Base-by-base conservation (phyloP, 768 basidiomycete genomes). In the Antrodiella citrinella region DNA sequence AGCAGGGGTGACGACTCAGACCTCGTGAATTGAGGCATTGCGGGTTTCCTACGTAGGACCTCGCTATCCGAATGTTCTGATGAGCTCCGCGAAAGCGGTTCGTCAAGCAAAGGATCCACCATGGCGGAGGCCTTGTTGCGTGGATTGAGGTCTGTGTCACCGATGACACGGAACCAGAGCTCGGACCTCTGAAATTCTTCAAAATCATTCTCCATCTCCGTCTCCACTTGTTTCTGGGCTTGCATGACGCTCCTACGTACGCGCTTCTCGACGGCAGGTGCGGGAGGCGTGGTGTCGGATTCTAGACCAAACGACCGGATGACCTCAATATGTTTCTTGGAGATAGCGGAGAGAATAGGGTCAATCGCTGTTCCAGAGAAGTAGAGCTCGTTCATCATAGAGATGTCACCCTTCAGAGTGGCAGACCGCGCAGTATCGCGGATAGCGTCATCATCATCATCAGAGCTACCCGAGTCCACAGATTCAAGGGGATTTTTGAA, bases 401-500 rank as follows among this genome's bases (percentile, higher is more conserved):
- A 74, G 39, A 96, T 86, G 57, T 99, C 96, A 55, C 95, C 93
- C 57, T 78, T 78, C 20, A 87, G 73, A 1, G 83, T 90, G 4
- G 75, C 71, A 1, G 76, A 78, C 4, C 73, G 72, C 1, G 77
- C 74, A 26, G 73, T 65, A 51, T 77, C 80, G 49, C 80, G 75
- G 44, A 82, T 76, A 46, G 76, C 73, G 39, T 80, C 78, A 24
- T 82, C 82, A 12, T 80, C 82, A 46, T 81, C 80, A 26, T 80
- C 85, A 19, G 67, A 68, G 18, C 68, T 65, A 2, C 70, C 67
- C 12, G 74, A 74, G 56, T 91, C 85, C 4, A 86, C 76, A 2
- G 81, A 78, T 65, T 96, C 94, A 22, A 99, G 68, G 0, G 96
- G 96, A 57, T 95, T 91, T 69, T 97, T 97, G 76, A 98, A 95